These are phyloP conservation scores for Wolfiporia cocos DNA, from an alignment of 1,284 basidiomycete species.

Conservation along the genomic window DNA sequence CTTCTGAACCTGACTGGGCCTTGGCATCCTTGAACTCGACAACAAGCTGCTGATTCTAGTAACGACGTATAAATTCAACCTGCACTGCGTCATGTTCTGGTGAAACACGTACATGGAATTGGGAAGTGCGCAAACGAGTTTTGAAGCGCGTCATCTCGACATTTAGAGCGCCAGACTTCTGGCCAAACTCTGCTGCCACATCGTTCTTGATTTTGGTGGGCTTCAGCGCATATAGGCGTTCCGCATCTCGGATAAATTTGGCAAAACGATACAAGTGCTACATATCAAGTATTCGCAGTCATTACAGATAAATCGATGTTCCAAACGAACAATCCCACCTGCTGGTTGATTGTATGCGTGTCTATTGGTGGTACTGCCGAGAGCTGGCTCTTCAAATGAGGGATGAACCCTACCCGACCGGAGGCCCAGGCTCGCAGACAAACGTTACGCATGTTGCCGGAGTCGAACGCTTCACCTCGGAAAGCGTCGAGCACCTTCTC, in stretches of 20 bases:
- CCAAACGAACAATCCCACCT: slow-evolving; percentile 3
- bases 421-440: slow-evolving; percentile 12
- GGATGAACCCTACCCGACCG: not conserved
- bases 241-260: slow-evolving; percentile 15
- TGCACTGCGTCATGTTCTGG: too few relatives aligned
- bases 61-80: too few relatives aligned
- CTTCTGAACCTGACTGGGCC: too few relatives aligned
- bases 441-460: not conserved
- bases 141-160: slow-evolving; percentile 18
- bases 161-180: slow-evolving; percentile 9
- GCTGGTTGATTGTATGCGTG: not conserved
- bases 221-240: slow-evolving; percentile 17
- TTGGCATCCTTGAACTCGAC: too few relatives aligned
- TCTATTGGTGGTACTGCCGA: slow-evolving; percentile 2
- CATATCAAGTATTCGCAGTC: not conserved
- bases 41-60: too few relatives aligned
- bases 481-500: slow-evolving; percentile 5
- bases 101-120: slow-evolving; percentile 11
- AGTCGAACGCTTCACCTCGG: slow-evolving; percentile 1
- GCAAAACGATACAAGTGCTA: slow-evolving; percentile 14
- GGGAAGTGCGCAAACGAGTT: slow-evolving; percentile 11
- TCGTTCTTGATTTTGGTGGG: slow-evolving; percentile 23
- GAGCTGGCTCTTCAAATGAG: not conserved
- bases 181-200: slow-evolving; percentile 7
- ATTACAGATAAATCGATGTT: not conserved